Evolutionary conservation across 352 stramenopile species (phyloP), one percentile per base, ranked within the genome.

Genomic region (Halophytophthora polymorphica): DNA sequence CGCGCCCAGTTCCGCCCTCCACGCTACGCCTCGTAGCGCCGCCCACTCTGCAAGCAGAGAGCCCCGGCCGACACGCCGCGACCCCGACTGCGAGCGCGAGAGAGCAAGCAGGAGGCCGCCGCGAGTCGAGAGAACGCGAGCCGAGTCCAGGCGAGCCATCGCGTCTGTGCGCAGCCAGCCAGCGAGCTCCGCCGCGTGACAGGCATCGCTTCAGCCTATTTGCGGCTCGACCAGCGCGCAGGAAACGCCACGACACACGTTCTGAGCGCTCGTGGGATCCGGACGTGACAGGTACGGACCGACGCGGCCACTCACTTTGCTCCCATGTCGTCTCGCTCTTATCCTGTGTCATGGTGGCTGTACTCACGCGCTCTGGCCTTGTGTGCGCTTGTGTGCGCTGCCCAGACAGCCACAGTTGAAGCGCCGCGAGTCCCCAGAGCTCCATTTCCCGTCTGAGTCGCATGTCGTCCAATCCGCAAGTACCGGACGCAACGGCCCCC

Each of bases 211-310:
- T 14, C 3, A 17, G 15, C 11, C 33, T 38, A 38, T 38, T 38
- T 38, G 3, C 33, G 33, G 11, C 33, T 10, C 33, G 33, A 38
- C 33, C 15, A 17, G 11, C 5, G 3, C 33, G 11, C 11, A 14
- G 15, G 15, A 14, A 38, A 38, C 33, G 33, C 33, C 11, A 38
- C 33, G 11, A 3, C 11, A 38, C 11, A 10, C 15, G 11, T 38
- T 38, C 11, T 38, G 2, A 17, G 2, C 33, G 33, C 11, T 14
- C 11, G 33, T 38, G 6, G n/a, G n/a, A n/a, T n/a, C n/a, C n/a
- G n/a, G n/a, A 53, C 52, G 39, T 50, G 60, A 66, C 58, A 66
- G 58, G 60, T 69, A 61, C 49, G n/a, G 39, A 63, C 48, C 31
- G 7, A 13, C 19, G 6, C 29, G 29, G n/a, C n/a, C n/a, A n/a